Conservation (phyloP, 164 flowering plant species). For the Taxillus chinensis region DNA sequence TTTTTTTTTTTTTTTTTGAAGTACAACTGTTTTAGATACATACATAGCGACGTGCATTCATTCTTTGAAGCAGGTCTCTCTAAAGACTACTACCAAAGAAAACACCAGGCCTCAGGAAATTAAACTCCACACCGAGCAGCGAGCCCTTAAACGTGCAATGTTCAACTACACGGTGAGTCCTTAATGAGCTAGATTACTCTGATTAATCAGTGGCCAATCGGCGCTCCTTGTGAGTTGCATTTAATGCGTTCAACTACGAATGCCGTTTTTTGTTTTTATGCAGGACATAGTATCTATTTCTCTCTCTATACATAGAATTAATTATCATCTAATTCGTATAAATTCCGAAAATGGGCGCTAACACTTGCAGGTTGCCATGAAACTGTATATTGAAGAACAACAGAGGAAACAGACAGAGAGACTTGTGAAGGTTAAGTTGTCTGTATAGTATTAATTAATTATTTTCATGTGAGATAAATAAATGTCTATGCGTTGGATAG, state of each 20-base stretch:
- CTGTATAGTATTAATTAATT: neutral
- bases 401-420: constrained; percentile 43
- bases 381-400: constrained; percentile 31
- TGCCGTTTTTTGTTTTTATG: no score
- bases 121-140: constrained; percentile 54
- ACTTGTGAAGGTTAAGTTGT: constrained; percentile 39
- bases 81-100: constrained; percentile 41
- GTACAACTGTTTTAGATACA: no score
- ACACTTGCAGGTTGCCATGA: constrained; percentile 41
- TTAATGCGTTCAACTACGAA: no score
- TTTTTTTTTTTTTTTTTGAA: no score
- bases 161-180: constrained; percentile 55
- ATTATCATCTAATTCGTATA: no score
- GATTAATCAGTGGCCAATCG: neutral
- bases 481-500: neutral
- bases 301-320: no score
- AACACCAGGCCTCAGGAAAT: constrained; percentile 48
- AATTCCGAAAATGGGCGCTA: no score
- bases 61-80: constrained; percentile 17
- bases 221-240: no score
- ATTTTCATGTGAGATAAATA: neutral
- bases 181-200: neutral
- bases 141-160: constrained; percentile 55
- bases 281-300: no score
- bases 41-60: neutral